Percentiles rank a stretch among this genome's conserved stretches.
These are phyloP conservation scores for Lachnellula arida DNA, from an alignment of 2,329 filamentous ascomycete species.

Conservation along the genomic window DNA sequence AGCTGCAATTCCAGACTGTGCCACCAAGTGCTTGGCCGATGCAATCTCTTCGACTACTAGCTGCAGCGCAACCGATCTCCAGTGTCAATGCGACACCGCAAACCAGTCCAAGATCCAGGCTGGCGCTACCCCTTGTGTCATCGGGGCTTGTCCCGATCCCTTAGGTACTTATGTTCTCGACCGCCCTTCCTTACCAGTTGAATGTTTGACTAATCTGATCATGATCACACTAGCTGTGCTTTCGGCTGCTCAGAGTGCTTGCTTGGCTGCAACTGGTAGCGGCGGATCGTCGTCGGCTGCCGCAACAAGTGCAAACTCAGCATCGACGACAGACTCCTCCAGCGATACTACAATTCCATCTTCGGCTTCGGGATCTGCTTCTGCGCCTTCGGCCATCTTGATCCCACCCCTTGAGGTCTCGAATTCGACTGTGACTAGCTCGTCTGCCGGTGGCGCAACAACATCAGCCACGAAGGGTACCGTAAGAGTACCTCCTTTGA, in stretches of 20 bases:
- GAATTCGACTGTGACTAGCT: too few relatives aligned
- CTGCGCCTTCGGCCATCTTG: not conserved
- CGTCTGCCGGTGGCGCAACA: too few relatives aligned
- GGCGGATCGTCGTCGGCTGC: not conserved
- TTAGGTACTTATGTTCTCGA: not conserved
- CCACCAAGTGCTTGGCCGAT: constrained; percentile 17
- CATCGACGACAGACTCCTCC: too few relatives aligned
- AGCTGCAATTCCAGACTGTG: constrained; percentile 21
- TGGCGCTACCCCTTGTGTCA: constrained; percentile 21
- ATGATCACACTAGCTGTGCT: constrained; percentile 8
- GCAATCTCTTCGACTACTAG: constrained; percentile 17
- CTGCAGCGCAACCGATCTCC: constrained; percentile 16
- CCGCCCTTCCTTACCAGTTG: not conserved
- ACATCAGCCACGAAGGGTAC: too few relatives aligned
- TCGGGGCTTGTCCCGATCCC: constrained; percentile 14
- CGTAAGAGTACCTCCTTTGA: not conserved
- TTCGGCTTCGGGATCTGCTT: not conserved
- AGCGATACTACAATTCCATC: not conserved
- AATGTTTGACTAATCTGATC: not conserved
- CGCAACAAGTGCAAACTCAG: not conserved
- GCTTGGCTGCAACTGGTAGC: not conserved
- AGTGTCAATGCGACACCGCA: constrained; percentile 19
- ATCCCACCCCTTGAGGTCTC: too few relatives aligned
- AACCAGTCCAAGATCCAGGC: constrained; percentile 18
- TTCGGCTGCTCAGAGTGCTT: constrained; percentile 7